A percentile compares a stretch with the other conserved stretches of the same genome.
phyloP scores from a whole-genome alignment of 495 filamentous ascomycete genomes.

The Astrothelium subdiscretum region DNA sequence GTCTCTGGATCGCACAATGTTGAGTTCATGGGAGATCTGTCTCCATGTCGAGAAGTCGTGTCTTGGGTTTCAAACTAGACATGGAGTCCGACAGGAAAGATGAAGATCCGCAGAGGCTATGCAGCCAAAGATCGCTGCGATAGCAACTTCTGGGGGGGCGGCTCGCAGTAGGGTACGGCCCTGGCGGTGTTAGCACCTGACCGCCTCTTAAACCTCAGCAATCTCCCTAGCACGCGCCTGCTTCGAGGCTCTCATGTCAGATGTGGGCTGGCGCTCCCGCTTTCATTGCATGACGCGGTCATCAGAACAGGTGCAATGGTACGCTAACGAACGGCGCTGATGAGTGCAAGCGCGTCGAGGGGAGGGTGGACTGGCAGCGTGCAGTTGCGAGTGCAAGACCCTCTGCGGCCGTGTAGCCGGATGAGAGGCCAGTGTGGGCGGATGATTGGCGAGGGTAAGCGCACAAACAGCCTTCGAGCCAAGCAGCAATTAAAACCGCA shows the following conservation, averaged over 20 bases:
- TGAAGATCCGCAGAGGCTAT: not conserved
- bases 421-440: not conserved
- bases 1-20: not conserved
- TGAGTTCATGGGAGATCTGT: not conserved
- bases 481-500: not conserved
- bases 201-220: not conserved
- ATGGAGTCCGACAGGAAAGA: not conserved
- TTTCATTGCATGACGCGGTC: not conserved
- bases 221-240: not conserved
- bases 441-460: slow-evolving; percentile 1
- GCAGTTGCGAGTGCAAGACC: not conserved
- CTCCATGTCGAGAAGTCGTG: not conserved
- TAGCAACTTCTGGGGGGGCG: not conserved
- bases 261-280: not conserved
- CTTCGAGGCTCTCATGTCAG: not conserved
- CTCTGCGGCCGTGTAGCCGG: not conserved
- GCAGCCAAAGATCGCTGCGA: not conserved
- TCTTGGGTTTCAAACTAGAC: not conserved
- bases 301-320: not conserved
- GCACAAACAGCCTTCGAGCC: not conserved
- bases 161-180: not conserved
- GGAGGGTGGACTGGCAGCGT: no score
- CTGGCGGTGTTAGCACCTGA: not conserved
- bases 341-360: not conserved
- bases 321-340: not conserved